Evolutionary conservation across 2,329 filamentous ascomycete species (phyloP).

Genomic region (Pyrenophora teres): DNA sequence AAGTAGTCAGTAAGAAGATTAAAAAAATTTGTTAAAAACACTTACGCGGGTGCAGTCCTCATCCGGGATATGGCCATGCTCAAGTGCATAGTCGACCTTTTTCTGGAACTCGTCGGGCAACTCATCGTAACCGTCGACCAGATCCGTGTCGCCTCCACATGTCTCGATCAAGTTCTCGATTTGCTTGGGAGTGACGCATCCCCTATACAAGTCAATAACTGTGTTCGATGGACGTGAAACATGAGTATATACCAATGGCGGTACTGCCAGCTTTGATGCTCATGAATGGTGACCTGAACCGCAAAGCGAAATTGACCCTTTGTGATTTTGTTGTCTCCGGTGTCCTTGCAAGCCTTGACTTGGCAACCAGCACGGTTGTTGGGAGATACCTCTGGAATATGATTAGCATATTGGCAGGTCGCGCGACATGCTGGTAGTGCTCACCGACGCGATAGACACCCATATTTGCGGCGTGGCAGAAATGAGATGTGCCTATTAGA

Average conservation of each 20-base stretch:
- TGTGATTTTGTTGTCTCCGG: constrained; percentile 72
- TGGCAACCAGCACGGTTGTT: constrained; percentile 76
- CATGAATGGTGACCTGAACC: constrained; percentile 67
- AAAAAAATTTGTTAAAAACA: constrained; percentile 12
- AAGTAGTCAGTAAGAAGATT: constrained; percentile 10
- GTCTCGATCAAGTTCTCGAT: constrained; percentile 67
- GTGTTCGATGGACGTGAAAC: background rate
- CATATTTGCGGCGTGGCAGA: constrained; percentile 19
- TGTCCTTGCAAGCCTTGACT: constrained; percentile 72
- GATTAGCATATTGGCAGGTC: constrained; percentile 3
- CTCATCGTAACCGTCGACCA: constrained; percentile 82
- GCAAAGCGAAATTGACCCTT: constrained; percentile 77
- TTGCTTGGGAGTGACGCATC: constrained; percentile 80
- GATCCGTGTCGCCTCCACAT: constrained; percentile 63
- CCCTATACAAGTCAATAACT: constrained; percentile 61
- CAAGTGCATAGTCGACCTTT: constrained; percentile 74
- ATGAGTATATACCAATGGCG: constrained; percentile 75
- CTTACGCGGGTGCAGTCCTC: constrained; percentile 89
- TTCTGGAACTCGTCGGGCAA: constrained; percentile 69
- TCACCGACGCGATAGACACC: constrained; percentile 36
- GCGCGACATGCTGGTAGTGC: constrained; percentile 2
- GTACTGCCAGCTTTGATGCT: constrained; percentile 72
- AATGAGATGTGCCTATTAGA: no score
- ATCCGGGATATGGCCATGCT: constrained; percentile 78
- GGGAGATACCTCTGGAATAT: constrained; percentile 24